These are phyloP conservation scores for Yueomyces sinensis DNA, from an alignment of 805 yeast species.

Conservation along the genomic window DNA sequence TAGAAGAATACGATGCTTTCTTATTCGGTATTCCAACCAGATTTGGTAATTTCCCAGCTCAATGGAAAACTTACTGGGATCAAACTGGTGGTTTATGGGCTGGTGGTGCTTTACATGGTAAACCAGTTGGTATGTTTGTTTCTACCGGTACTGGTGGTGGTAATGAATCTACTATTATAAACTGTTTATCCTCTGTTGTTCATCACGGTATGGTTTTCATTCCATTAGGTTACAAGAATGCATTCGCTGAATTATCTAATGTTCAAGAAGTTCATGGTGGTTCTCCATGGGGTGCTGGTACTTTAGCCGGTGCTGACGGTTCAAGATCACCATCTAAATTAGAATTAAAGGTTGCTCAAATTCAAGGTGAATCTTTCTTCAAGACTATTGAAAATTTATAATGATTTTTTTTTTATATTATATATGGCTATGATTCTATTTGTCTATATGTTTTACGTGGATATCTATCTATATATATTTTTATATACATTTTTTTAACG, in stretches of 20 bases:
- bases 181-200: constrained; percentile 43
- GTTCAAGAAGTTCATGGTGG: constrained; percentile 68
- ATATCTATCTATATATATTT: no score
- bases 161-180: constrained; percentile 61
- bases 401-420: no score
- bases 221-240: constrained; percentile 61
- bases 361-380: constrained; percentile 67
- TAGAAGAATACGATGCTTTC: constrained; percentile 57
- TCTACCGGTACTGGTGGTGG: constrained; percentile 73
- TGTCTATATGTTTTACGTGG: no score
- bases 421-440: no score
- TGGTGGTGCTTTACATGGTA: constrained; percentile 53
- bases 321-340: constrained; percentile 52
- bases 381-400: no score
- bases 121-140: constrained; percentile 64
- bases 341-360: constrained; percentile 50
- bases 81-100: constrained; percentile 76
- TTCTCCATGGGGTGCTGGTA: constrained; percentile 84
- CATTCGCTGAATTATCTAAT: constrained; percentile 43
- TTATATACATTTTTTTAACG: no score
- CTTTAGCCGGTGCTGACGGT: constrained; percentile 67
- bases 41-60: constrained; percentile 66
- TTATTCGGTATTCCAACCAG: constrained; percentile 76
- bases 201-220: constrained; percentile 73
- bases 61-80: constrained; percentile 68